phyloP scores from a whole-genome alignment of 2,329 filamentous ascomycete genomes.

The Sporothrix humicola region DNA sequence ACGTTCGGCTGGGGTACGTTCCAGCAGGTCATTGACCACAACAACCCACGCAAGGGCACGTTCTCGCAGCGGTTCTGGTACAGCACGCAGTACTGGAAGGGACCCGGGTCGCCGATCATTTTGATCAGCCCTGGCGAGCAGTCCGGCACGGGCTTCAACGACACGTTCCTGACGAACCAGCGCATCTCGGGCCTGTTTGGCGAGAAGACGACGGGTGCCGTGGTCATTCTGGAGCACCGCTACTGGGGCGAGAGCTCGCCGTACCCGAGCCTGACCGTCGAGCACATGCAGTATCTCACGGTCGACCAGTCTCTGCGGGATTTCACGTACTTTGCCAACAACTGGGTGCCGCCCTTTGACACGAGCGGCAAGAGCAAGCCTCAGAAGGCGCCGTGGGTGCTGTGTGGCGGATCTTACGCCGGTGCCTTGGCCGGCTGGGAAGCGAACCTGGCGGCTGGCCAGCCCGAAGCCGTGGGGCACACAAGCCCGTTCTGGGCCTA shows the following conservation, averaged over 20 bases:
- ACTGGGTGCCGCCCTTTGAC: slow-evolving; percentile 59
- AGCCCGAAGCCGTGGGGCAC: neutral
- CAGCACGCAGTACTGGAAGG: slow-evolving; percentile 48
- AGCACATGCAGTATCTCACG: slow-evolving; percentile 49
- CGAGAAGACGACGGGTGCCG: slow-evolving; percentile 48
- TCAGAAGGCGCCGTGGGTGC: slow-evolving; percentile 59
- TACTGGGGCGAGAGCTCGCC: slow-evolving; percentile 52
- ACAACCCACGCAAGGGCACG: slow-evolving; percentile 49
- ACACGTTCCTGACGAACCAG: slow-evolving; percentile 46
- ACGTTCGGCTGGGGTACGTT: slow-evolving; percentile 42
- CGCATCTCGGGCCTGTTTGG: slow-evolving; percentile 61
- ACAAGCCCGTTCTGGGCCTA: slow-evolving; percentile 58
- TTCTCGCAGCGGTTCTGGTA: slow-evolving; percentile 53
- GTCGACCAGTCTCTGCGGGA: slow-evolving; percentile 51
- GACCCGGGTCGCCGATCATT: slow-evolving; percentile 49
- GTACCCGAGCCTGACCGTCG: slow-evolving; percentile 44
- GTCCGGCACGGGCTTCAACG: slow-evolving; percentile 35
- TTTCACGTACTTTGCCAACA: slow-evolving; percentile 50
- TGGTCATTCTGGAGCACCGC: slow-evolving; percentile 51
- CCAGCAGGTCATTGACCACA: slow-evolving; percentile 52
- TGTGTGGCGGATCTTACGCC: slow-evolving; percentile 60
- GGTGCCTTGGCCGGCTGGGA: slow-evolving; percentile 56
- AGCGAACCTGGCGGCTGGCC: slow-evolving; percentile 17
- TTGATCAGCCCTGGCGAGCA: slow-evolving; percentile 50
- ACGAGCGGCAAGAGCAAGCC: slow-evolving; percentile 50